Conservation (phyloP, 805 yeast genomes). For the Kuraishia cidri region DNA sequence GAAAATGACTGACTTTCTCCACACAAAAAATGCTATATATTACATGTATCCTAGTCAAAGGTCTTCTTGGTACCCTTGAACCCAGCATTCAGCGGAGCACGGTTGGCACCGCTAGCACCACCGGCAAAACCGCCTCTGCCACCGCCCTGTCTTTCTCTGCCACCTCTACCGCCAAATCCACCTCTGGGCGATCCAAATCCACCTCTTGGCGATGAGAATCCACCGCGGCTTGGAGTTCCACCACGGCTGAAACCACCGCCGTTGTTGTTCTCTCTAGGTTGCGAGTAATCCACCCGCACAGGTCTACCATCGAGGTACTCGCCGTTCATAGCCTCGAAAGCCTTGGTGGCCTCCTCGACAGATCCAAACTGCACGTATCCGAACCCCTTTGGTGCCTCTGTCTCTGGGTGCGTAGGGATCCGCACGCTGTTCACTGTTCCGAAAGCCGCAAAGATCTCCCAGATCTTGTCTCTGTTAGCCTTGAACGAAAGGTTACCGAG, state of each 20-base stretch:
- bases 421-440: conserved; percentile 87
- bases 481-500: conserved; percentile 94
- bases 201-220: conserved; percentile 32
- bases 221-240: conserved; percentile 29
- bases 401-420: conserved; percentile 97
- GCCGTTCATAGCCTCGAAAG: conserved; percentile 83
- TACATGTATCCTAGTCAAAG: conserved; percentile 42
- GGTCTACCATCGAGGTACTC: conserved; percentile 86
- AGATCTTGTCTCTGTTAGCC: conserved; percentile 73
- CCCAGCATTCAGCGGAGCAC: conserved; percentile 51
- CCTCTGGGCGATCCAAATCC: conserved; percentile 31
- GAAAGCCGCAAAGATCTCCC: conserved; percentile 61
- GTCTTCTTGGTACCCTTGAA: conserved; percentile 84
- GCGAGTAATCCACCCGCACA: conserved; percentile 88
- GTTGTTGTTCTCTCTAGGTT: conserved; percentile 61
- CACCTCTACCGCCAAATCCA: conserved; percentile 19
- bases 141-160: conserved; percentile 33
- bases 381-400: conserved; percentile 98
- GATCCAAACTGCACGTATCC: conserved; percentile 91
- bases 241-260: conserved; percentile 24
- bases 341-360: conserved; percentile 85
- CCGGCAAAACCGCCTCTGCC: conserved; percentile 24
- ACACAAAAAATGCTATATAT: no score
- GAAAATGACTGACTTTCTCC: no score
- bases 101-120: conserved; percentile 51